A percentile compares a stretch with the other conserved stretches of the same genome.
Evolutionary conservation across 2,329 filamentous ascomycete genomes (phyloP).

Genomic region (Paracoccidioides lutzii): DNA sequence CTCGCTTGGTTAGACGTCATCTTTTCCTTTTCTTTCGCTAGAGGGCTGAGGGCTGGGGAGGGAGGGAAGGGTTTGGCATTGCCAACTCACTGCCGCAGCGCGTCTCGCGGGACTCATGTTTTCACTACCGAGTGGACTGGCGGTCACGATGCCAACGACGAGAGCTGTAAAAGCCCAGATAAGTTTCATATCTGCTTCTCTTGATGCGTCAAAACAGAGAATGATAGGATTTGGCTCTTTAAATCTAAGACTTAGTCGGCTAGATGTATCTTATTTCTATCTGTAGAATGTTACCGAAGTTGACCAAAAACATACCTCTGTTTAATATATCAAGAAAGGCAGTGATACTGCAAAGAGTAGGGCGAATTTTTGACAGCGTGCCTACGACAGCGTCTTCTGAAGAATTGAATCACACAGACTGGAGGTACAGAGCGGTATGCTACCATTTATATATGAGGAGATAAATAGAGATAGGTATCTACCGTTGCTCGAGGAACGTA

Average conservation of each 20-base stretch:
- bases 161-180: not conserved
- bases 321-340: too few species aligned
- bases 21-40: not conserved
- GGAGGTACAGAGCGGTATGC: too few species aligned
- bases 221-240: not conserved
- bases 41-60: not conserved
- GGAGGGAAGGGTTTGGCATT: not conserved
- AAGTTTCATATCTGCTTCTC: constrained; percentile 1
- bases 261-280: not conserved
- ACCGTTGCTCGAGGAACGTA: too few species aligned
- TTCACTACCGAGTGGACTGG: not conserved
- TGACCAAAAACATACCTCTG: too few species aligned
- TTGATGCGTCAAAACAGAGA: not conserved
- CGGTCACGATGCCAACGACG: not conserved
- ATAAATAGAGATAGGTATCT: too few species aligned
- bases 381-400: too few species aligned
- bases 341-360: too few species aligned
- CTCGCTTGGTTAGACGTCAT: not conserved
- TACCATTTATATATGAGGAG: too few species aligned
- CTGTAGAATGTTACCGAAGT: too few species aligned
- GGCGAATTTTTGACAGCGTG: too few species aligned
- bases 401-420: too few species aligned
- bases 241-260: not conserved
- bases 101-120: not conserved
- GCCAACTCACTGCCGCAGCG: not conserved